A percentile compares a stretch with the other conserved stretches of the same genome.
Conservation (phyloP, 1,139 yeast genomes). For the Geotrichum citri-aurantii region DNA sequence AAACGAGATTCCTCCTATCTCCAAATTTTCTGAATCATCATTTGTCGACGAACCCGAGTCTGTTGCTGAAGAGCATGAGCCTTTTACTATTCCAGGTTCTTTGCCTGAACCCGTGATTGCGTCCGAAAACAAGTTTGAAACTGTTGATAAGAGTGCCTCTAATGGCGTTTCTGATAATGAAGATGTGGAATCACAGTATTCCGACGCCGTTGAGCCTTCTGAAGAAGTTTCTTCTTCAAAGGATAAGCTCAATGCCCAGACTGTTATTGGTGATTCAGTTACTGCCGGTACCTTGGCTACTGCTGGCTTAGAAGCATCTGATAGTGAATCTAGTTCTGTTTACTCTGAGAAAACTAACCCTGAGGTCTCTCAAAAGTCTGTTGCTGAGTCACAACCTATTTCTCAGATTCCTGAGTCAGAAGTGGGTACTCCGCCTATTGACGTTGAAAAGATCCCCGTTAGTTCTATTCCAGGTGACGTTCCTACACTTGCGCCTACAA, state of each 20-base stretch:
- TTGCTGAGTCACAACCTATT: background rate
- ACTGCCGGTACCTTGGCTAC: background rate
- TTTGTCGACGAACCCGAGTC: background rate
- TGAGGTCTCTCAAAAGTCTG: background rate
- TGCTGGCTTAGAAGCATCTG: background rate
- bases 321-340: background rate
- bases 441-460: background rate
- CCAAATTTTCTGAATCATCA: background rate
- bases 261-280: background rate
- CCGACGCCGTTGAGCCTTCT: constrained; percentile 5
- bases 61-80: background rate
- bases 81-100: background rate
- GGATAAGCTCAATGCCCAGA: no score
- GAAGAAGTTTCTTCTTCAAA: background rate
- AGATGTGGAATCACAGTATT: constrained; percentile 7
- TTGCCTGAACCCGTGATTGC: background rate
- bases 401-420: background rate
- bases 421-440: background rate
- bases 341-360: background rate
- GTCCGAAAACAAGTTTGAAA: background rate
- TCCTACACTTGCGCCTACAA: constrained; percentile 4
- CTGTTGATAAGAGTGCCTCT: background rate
- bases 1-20: background rate
- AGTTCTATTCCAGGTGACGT: background rate
- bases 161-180: background rate